Evolutionary conservation across 2,329 filamentous ascomycete species (phyloP).

Genomic region (Fonsecaea nubica): DNA sequence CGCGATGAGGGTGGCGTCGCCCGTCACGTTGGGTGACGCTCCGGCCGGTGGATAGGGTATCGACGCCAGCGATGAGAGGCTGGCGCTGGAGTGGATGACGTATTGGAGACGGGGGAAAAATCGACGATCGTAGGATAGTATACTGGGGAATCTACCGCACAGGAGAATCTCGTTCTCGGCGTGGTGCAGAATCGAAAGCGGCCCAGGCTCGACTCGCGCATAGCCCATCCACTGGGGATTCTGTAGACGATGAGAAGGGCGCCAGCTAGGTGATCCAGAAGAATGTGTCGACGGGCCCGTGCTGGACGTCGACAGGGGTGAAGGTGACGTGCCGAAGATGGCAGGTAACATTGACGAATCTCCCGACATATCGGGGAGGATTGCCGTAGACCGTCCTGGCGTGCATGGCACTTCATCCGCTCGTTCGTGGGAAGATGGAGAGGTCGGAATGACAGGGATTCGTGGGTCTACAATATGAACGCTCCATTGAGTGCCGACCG

Average conservation of each 20-base stretch:
- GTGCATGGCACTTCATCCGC: slow-evolving; percentile 59
- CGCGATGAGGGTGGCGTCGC: slow-evolving; percentile 72
- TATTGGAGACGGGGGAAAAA: slow-evolving; percentile 79
- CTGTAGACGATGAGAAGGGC: slow-evolving; percentile 21
- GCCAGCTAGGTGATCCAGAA: slow-evolving; percentile 24
- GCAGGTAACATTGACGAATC: slow-evolving; percentile 17
- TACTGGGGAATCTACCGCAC: slow-evolving; percentile 84
- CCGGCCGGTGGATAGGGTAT: slow-evolving; percentile 68
- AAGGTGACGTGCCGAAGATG: slow-evolving; percentile 17
- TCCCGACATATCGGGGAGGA: slow-evolving; percentile 28
- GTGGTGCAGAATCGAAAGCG: slow-evolving; percentile 81
- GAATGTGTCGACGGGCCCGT: slow-evolving; percentile 12
- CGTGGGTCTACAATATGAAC: slow-evolving; percentile 84
- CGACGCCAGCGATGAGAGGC: slow-evolving; percentile 68
- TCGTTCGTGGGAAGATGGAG: slow-evolving; percentile 50
- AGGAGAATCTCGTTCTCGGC: slow-evolving; percentile 83
- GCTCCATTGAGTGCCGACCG: slow-evolving; percentile 80
- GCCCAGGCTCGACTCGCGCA: slow-evolving; percentile 78
- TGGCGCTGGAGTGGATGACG: slow-evolving; percentile 82
- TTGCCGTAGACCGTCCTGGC: slow-evolving; percentile 26
- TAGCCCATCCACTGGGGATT: slow-evolving; percentile 54
- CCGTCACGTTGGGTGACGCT: slow-evolving; percentile 48
- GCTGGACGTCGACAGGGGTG: slow-evolving; percentile 12
- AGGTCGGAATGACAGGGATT: slow-evolving; percentile 38
- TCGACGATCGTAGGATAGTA: slow-evolving; percentile 86